These are phyloP conservation scores for Primulina huaijiensis DNA, from an alignment of 257 asterid genomes.

Conservation along the genomic window DNA sequence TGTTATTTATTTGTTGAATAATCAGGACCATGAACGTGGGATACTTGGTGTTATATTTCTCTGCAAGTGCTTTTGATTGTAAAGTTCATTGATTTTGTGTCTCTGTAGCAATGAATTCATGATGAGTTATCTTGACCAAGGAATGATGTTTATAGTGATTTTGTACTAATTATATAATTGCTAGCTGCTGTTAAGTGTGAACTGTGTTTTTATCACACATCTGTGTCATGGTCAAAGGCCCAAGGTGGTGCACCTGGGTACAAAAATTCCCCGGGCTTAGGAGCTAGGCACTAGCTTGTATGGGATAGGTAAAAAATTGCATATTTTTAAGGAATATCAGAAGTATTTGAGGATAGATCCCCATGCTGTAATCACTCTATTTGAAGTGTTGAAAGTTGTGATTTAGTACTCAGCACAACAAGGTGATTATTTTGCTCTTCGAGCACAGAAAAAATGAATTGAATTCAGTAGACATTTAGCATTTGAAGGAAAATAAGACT, in stretches of 20 bases:
- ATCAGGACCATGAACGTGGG: conserved; percentile 15
- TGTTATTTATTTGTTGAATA: conserved; percentile 11
- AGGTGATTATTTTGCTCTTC: not conserved
- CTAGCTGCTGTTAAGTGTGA: not conserved
- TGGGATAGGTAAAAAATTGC: not conserved
- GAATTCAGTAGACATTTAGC: not conserved
- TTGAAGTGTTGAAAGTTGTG: not conserved
- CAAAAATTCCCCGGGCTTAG: conserved; percentile 2
- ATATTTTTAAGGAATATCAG: not conserved
- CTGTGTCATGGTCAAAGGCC: conserved; percentile 16
- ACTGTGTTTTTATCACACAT: conserved; percentile 7
- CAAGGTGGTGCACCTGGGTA: not conserved
- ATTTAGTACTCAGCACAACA: not conserved
- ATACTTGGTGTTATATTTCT: not conserved
- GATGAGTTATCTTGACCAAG: not conserved
- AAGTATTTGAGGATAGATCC: conserved; percentile 7
- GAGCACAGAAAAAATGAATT: not conserved
- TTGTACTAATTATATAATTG: conserved; percentile 2
- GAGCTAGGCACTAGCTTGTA: not conserved
- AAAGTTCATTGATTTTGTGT: not conserved
- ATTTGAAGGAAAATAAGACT: not conserved
- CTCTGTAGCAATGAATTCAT: not conserved
- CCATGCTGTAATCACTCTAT: not conserved
- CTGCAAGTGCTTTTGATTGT: conserved; percentile 12
- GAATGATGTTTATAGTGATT: not conserved